phyloP scores from a whole-genome alignment of 1,284 basidiomycete species.

The Vanrija pseudolonga region DNA sequence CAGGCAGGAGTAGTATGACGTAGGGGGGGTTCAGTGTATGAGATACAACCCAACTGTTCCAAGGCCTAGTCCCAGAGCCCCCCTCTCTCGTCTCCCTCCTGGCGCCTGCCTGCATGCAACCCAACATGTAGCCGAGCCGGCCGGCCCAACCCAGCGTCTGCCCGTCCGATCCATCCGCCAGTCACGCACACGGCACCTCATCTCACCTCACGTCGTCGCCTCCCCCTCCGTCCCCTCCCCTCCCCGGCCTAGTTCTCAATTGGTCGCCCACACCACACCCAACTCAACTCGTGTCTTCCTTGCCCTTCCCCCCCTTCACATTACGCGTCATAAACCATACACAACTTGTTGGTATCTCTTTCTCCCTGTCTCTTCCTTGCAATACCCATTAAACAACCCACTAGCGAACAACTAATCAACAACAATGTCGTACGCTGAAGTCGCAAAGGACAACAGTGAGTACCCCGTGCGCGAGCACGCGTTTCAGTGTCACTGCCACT shows the following conservation, averaged over 20 bases:
- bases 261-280: neutral
- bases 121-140: too few species aligned
- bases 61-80: too few species aligned
- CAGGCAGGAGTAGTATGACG: too few species aligned
- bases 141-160: too few species aligned
- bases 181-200: neutral
- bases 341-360: neutral
- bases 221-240: too few species aligned
- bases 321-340: too few species aligned
- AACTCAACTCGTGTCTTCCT: conserved; percentile 1
- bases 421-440: conserved; percentile 19
- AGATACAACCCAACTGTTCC: too few species aligned
- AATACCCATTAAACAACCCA: neutral
- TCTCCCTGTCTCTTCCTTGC: neutral
- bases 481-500: neutral
- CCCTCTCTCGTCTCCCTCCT: too few species aligned
- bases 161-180: neutral
- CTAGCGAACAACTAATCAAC: neutral
- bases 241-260: neutral
- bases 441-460: conserved; percentile 16
- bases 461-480: neutral
- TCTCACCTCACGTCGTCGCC: neutral
- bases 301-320: neutral
- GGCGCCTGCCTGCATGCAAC: too few species aligned
- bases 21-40: too few species aligned